Conservation (phyloP, 495 filamentous ascomycete genomes). For the Darksidea phi region DNA sequence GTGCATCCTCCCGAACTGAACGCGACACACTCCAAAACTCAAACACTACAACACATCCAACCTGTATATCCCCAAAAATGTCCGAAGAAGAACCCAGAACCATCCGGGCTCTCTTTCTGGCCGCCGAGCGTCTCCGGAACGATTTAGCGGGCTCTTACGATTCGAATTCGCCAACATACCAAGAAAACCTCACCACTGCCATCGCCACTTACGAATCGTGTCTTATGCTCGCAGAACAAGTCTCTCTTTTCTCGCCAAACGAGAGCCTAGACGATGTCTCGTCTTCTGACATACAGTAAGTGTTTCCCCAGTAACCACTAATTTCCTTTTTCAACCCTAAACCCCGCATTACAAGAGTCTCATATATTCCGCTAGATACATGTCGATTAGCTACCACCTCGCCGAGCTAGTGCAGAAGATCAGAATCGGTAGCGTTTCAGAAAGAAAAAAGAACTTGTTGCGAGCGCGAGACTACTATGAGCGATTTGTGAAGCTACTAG, state of each 20-base stretch:
- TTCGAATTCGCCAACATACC: conserved; percentile 60
- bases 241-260: conserved; percentile 86
- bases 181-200: conserved; percentile 62
- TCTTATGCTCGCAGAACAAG: conserved; percentile 61
- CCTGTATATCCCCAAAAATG: not conserved
- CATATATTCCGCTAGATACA: conserved; percentile 55
- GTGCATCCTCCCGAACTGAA: not conserved
- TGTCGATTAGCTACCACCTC: conserved; percentile 65
- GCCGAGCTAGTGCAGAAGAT: conserved; percentile 65
- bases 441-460: conserved; percentile 62
- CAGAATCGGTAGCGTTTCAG: conserved; percentile 46
- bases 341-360: conserved; percentile 9
- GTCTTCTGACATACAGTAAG: conserved; percentile 76
- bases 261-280: conserved; percentile 85
- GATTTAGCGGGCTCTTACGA: conserved; percentile 49
- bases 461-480: conserved; percentile 69
- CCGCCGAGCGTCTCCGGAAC: conserved; percentile 57
- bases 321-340: not conserved
- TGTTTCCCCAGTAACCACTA: not conserved
- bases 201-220: conserved; percentile 72
- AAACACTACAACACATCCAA: not conserved
- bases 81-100: conserved; percentile 61
- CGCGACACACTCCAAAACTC: not conserved
- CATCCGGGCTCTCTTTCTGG: conserved; percentile 57
- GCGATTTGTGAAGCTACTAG: conserved; percentile 68